Conservation (phyloP, 179 eudicot species). For the Camellia oleifera region DNA sequence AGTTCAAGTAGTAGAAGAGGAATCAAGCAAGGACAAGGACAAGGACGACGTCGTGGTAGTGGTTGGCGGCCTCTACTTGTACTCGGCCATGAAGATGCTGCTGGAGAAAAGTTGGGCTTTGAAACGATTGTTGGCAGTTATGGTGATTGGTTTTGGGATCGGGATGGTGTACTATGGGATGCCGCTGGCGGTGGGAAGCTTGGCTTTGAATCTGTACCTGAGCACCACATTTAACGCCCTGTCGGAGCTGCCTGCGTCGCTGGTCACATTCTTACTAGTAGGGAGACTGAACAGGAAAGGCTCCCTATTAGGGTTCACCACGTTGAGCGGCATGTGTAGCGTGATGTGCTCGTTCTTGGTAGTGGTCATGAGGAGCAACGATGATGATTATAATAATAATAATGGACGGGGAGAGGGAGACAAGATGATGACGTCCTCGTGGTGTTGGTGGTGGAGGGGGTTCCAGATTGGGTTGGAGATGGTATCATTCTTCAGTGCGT, state of each 20-base stretch:
- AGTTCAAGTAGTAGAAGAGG: conserved; percentile 14
- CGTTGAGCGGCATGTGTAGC: conserved; percentile 44
- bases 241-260: conserved; percentile 49
- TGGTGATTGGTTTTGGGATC: conserved; percentile 47
- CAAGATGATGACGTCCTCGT: too few species aligned
- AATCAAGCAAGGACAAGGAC: conserved; percentile 10
- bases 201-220: conserved; percentile 47
- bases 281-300: conserved; percentile 36
- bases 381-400: neutral
- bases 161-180: conserved; percentile 72
- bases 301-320: conserved; percentile 30
- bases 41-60: too few species aligned
- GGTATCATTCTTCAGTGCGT: conserved; percentile 46
- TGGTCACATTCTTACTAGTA: conserved; percentile 42
- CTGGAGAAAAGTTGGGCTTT: conserved; percentile 48
- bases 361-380: too few species aligned
- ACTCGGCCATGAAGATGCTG: conserved; percentile 40
- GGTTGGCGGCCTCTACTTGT: conserved; percentile 15
- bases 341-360: conserved; percentile 21
- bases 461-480: conserved; percentile 39
- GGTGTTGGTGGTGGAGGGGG: neutral
- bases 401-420: too few species aligned
- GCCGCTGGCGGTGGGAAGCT: conserved; percentile 59
- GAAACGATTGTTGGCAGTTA: conserved; percentile 33
- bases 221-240: conserved; percentile 57